Conservation (phyloP, 768 basidiomycete species). For the Lactifluus subvellereus region DNA sequence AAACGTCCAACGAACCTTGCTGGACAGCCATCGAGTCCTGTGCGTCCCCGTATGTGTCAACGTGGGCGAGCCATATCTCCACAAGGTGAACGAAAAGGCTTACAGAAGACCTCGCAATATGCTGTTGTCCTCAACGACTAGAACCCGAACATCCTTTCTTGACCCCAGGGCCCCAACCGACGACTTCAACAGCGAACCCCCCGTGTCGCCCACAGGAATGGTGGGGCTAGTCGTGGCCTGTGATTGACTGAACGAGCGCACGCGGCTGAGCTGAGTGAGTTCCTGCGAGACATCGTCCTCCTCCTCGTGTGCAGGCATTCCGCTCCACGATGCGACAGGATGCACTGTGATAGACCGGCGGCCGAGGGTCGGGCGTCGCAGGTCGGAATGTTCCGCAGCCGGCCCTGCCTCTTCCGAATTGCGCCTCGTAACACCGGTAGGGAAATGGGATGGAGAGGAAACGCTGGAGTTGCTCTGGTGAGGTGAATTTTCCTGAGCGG, state of each 20-base stretch:
- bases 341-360: conserved; percentile 48
- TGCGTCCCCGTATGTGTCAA: conserved; percentile 24
- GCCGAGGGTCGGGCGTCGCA: conserved; percentile 46
- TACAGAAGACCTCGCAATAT: conserved; percentile 80
- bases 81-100: conserved; percentile 30
- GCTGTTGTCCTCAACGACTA: conserved; percentile 88
- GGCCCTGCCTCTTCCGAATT: conserved; percentile 43
- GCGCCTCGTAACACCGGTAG: conserved; percentile 30
- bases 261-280: conserved; percentile 16
- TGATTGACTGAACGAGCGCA: conserved; percentile 20
- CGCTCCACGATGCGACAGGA: conserved; percentile 36
- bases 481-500: conserved; percentile 19
- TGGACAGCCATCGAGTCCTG: conserved; percentile 61
- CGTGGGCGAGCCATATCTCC: background rate
- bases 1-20: conserved; percentile 35
- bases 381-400: background rate
- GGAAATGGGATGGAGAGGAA: conserved; percentile 1
- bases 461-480: background rate
- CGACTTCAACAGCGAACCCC: conserved; percentile 65
- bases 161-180: conserved; percentile 50
- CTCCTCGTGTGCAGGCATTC: conserved; percentile 33
- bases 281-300: conserved; percentile 31
- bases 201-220: conserved; percentile 46
- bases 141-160: conserved; percentile 50
- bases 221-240: conserved; percentile 35